Evolutionary conservation across 2,329 filamentous ascomycete genomes (phyloP), one percentile per base, ranked within the genome.

Genomic region (Pseudogymnoascus sp.): DNA sequence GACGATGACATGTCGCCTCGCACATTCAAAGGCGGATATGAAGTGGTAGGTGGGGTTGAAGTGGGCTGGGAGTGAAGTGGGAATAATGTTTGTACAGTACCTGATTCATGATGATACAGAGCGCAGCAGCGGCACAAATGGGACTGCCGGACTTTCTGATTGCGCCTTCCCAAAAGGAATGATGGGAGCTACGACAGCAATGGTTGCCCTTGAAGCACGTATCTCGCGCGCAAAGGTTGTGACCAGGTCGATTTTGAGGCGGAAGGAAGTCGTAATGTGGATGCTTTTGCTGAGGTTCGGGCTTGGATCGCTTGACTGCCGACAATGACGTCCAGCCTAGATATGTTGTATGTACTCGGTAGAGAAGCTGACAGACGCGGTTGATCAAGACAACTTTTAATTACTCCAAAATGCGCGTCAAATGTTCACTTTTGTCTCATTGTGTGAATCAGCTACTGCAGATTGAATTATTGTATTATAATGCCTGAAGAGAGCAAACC

Each of bases 161-260:
- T 57, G 51, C 51, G 51, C 51, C 51, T 57, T 57, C 51, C 51
- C 51, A 57, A 57, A 57, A 57, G 51, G 51, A 57, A 57, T 57
- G 51, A 57, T 57, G 51, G 51, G 51, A 57, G 51, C 51, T 57
- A 34, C 29, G 51, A 57, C 51, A 57, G 51, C 51, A 57, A 57
- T 57, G 51, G 51, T 57, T 57, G 29, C 51, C 29, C 51, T 57
- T 57, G 29, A 57, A 57, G 51, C 51, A 57, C 51, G 51, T 57
- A 57, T 57, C 26, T 51, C n/a, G 51, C 51, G 51, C 51, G 51
- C 51, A 57, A 29, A 57, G 51, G 51, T 57, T 57, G 51, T 57
- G 51, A 14, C 51, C 51, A 57, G 29, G 51, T 57, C 29, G 51
- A 57, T 16, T 57, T 57, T 57, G 51, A 57, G 51, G 51, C 51